Evolutionary conservation across 179 eudicot genomes (phyloP), one percentile per base, ranked within the genome.

Genomic region (Silene coronaria): DNA sequence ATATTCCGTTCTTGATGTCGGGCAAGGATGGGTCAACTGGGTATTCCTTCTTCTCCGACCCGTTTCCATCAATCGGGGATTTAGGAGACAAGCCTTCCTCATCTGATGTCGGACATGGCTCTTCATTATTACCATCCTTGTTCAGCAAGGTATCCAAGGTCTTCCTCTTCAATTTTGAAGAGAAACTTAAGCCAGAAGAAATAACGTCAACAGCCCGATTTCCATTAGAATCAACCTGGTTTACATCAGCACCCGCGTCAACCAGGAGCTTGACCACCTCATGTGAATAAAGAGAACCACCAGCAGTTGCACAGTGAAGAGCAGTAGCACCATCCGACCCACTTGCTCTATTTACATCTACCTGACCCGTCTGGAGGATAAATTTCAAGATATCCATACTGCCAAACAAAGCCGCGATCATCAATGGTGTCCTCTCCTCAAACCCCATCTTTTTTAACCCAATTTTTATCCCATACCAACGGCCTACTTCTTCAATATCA

Each of bases 281-380:
- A 71, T 78, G 77, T 0, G 90, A 84, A 19, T 78, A 65, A 27
- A 45, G 45, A 0, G 91, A 86, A 16, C 91, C 91, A 59, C 93
- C 89, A 23, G 82, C 79, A 14, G 89, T 91, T 17, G 97, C 97
- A 70, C 95, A 91, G 81, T 93, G 98, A 19, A 93, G 89, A 48
- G 98, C 89, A 1, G 97, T 91, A 67, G 90, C 91, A 14, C 90
- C 86, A 77, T 91, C 97, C 2, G 93, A 88, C 68, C 96, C 96
- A 68, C 91, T 87, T 28, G 91, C 81, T n/a, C 84, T 75, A 68
- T 90, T 88, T 55, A 87, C 86, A 81, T 90, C 93, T 13, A 87
- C 90, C 53, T 36, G 11, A 2, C 85, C 86, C 42, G 80, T 80
- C 32, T 79, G 78, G 8, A 93, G 83, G 46, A 93, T 85, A 66